These are phyloP conservation scores for Chionographis japonica DNA, from an alignment of 106 monocot genomes.

Conservation along the genomic window DNA sequence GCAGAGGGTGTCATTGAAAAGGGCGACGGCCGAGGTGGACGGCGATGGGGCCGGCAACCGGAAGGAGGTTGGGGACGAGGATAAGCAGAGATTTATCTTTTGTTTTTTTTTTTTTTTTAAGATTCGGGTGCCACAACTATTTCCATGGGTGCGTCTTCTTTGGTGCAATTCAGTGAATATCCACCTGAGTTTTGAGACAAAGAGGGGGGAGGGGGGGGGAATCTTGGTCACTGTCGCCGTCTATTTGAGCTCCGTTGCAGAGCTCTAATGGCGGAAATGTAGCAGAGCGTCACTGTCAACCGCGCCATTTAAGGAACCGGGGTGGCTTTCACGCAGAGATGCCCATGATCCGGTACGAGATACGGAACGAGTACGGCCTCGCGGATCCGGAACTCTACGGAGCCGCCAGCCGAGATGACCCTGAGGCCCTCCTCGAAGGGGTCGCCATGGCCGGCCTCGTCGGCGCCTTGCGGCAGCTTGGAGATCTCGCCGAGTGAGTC, in stretches of 20 bases:
- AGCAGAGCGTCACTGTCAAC: neutral
- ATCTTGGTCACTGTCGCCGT: too few species aligned
- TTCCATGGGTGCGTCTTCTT: too few species aligned
- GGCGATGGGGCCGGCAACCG: too few species aligned
- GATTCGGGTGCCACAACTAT: too few species aligned
- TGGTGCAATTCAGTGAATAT: too few species aligned
- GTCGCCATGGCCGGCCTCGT: conserved; percentile 99
- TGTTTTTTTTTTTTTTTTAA: too few species aligned
- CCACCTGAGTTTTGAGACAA: too few species aligned
- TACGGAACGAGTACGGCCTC: conserved; percentile 84
- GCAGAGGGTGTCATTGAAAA: too few species aligned
- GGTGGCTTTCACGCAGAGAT: conserved; percentile 19
- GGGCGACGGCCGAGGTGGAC: too few species aligned
- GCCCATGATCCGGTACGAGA: conserved; percentile 80
- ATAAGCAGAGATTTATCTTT: too few species aligned
- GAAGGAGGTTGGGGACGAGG: too few species aligned
- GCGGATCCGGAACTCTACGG: conserved; percentile 80
- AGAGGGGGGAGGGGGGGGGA: too few species aligned
- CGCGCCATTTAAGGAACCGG: neutral
- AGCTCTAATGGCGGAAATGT: conserved; percentile 26
- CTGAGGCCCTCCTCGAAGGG: conserved; percentile 94
- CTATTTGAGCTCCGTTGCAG: neutral
- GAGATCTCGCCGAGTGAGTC: conserved; percentile 91
- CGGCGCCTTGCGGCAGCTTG: conserved; percentile 92
- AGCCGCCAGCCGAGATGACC: conserved; percentile 75